Conservation (phyloP, 2,329 filamentous ascomycete genomes). For the Purpureocillium lavendulum region DNA sequence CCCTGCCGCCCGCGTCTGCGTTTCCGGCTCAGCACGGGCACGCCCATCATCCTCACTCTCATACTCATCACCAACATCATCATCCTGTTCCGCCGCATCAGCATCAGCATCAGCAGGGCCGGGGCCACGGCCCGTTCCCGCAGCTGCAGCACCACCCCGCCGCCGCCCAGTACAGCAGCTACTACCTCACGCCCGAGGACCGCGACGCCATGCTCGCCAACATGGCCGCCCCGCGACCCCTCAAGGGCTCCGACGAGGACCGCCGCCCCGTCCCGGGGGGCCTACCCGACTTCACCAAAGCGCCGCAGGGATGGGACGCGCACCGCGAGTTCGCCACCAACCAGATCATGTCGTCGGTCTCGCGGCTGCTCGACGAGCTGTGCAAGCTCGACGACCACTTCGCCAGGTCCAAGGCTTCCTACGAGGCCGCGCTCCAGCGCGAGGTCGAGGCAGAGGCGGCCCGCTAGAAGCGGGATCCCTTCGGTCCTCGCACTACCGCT, state of each 20-base stretch:
- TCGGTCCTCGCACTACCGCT: too few relatives aligned
- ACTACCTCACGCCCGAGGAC: neutral
- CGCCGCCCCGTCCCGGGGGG: slow-evolving; percentile 10
- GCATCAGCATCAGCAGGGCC: too few relatives aligned
- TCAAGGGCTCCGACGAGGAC: slow-evolving; percentile 5
- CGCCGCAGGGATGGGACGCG: slow-evolving; percentile 1
- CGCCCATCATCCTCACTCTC: neutral
- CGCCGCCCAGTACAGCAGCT: neutral
- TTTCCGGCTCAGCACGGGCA: too few relatives aligned
- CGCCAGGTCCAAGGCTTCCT: slow-evolving; percentile 2
- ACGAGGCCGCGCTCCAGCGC: slow-evolving; percentile 14
- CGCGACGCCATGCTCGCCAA: slow-evolving; percentile 18
- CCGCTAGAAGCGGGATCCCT: too few relatives aligned
- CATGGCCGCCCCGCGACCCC: slow-evolving; percentile 13
- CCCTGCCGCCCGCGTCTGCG: neutral
- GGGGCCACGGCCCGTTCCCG: neutral
- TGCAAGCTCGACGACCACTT: slow-evolving; percentile 16
- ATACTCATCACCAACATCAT: neutral
- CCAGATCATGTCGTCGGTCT: slow-evolving; percentile 12
- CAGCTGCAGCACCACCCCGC: neutral
- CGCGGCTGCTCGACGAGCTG: slow-evolving; percentile 11
- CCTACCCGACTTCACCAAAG: slow-evolving; percentile 10
- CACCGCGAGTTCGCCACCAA: slow-evolving; percentile 14
- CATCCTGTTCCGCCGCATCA: neutral
- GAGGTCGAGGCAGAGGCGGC: slow-evolving; percentile 8